Conservation (phyloP, 2,329 filamentous ascomycete species). For the Verticillium zaregamsianum region DNA sequence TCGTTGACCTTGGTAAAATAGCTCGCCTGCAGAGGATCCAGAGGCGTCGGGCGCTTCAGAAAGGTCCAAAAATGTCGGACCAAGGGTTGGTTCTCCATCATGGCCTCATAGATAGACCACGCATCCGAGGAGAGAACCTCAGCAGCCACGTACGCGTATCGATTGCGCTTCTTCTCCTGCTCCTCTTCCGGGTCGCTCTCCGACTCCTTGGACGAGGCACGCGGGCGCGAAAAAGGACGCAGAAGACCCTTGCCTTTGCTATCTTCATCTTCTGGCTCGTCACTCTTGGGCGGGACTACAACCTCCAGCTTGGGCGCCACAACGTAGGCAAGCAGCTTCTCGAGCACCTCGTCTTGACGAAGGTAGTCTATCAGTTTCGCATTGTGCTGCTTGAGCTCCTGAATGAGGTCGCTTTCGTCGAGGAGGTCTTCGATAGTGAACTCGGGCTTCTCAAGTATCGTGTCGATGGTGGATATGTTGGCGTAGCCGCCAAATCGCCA, state of each 20-base stretch:
- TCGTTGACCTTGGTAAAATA: slow-evolving; percentile 99
- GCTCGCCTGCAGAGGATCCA: slow-evolving; percentile 90
- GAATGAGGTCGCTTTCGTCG: slow-evolving; percentile 92
- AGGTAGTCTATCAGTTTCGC: slow-evolving; percentile 95
- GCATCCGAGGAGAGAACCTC: slow-evolving; percentile 94
- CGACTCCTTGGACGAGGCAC: slow-evolving; percentile 47
- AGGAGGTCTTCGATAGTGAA: slow-evolving; percentile 94
- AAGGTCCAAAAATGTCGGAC: slow-evolving; percentile 89
- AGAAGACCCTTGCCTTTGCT: slow-evolving; percentile 38
- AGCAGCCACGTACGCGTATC: slow-evolving; percentile 89
- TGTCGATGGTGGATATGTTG: slow-evolving; percentile 94
- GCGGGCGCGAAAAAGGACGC: slow-evolving; percentile 46
- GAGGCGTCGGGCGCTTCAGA: slow-evolving; percentile 73
- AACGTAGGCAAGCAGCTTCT: slow-evolving; percentile 86
- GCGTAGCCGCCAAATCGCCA: slow-evolving; percentile 99
- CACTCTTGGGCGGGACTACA: slow-evolving; percentile 46
- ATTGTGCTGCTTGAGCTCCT: slow-evolving; percentile 98
- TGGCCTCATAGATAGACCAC: slow-evolving; percentile 91
- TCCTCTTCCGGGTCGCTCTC: slow-evolving; percentile 55
- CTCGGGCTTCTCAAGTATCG: slow-evolving; percentile 93
- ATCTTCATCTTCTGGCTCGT: slow-evolving; percentile 44
- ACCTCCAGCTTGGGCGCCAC: slow-evolving; percentile 69
- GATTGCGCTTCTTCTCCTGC: slow-evolving; percentile 84
- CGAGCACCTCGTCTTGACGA: slow-evolving; percentile 78
- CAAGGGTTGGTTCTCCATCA: slow-evolving; percentile 78